Base-by-base conservation (phyloP, 2,329 filamentous ascomycete genomes). In the Macroventuria anomochaeta region DNA sequence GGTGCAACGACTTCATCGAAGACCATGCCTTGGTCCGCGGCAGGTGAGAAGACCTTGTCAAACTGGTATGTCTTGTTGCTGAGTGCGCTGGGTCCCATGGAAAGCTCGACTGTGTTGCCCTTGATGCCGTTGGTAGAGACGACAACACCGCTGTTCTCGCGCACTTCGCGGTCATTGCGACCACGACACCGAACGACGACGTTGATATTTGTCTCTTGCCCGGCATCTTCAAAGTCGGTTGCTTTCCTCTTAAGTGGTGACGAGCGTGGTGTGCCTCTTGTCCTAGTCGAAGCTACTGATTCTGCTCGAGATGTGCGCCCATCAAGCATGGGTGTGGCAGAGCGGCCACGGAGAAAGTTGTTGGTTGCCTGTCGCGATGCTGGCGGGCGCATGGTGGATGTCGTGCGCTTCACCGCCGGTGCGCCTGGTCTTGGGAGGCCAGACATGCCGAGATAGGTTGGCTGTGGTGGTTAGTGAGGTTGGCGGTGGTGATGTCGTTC, bases 31-130 rank as follows among this genome's bases (percentile, higher is more conserved):
- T 99, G 95, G 68, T 97, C 95, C 1, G 95, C 93, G 0, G 93
- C 95, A 0, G 90, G 90, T 1, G 95, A 97, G 69, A 96, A 99
- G 61, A 97, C 95, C 71, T 93, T 95, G 76, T 99, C 95, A 72
- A 99, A 99, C 61, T 89, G 88, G 73, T 99, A 99, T 0, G 91
- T 90, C 78, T 97, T 97, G 78, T 99, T 96, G 80, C 88, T 96
- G 52, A 97, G 78, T 28, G 95, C 90, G 75, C 88, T 96, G 0
- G 93, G 88, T 1, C 93, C 95, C 91, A 97, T 96, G 3, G 88
- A 93, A 40, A 99, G 77, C 62, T 96, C 89, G 21, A 99, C 86
- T 32, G 83, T 84, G 68, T 89, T 91, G 37, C 93, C 92, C 76
- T 90, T 93, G 57, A 91, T 87, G n/a, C 91, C 92, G 64, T 95